Percentiles rank a stretch among this genome's conserved stretches.
phyloP scores from a whole-genome alignment of 768 basidiomycete species.

The Pleurotus tuber-regium region DNA sequence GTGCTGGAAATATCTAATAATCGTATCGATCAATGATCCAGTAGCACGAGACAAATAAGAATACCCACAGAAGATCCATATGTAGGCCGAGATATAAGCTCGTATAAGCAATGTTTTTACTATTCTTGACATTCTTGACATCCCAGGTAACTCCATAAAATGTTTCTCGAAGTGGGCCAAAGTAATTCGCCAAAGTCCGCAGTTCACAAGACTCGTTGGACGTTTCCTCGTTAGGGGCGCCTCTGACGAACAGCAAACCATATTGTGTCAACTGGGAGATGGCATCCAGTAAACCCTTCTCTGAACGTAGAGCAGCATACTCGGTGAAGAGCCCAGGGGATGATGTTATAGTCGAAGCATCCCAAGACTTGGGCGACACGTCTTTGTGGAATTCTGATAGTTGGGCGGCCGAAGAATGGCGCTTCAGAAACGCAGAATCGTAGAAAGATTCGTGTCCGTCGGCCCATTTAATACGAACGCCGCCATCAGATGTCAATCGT shows the following conservation, averaged over 20 bases:
- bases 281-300: slow-evolving; percentile 47
- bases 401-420: slow-evolving; percentile 37
- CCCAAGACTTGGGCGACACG: slow-evolving; percentile 42
- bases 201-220: slow-evolving; percentile 64
- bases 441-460: slow-evolving; percentile 63
- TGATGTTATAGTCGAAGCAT: slow-evolving; percentile 31
- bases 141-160: slow-evolving; percentile 93
- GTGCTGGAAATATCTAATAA: slow-evolving; percentile 77
- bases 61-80: slow-evolving; percentile 89
- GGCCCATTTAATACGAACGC: slow-evolving; percentile 42
- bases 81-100: slow-evolving; percentile 85
- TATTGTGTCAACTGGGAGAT: slow-evolving; percentile 69
- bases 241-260: slow-evolving; percentile 70
- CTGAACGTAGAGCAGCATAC: slow-evolving; percentile 48
- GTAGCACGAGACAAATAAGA: too few relatives aligned
- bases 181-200: slow-evolving; percentile 55
- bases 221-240: slow-evolving; percentile 65
- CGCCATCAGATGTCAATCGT: slow-evolving; percentile 29
- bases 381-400: slow-evolving; percentile 47
- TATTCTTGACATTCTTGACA: slow-evolving; percentile 71
- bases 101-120: slow-evolving; percentile 94
- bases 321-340: slow-evolving; percentile 48
- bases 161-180: slow-evolving; percentile 79
- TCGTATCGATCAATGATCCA: too few relatives aligned
- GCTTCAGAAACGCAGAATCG: slow-evolving; percentile 42